Base-by-base conservation (phyloP, 225 moss, liverwort and hornwort species). In the Polytrichum formosum region DNA sequence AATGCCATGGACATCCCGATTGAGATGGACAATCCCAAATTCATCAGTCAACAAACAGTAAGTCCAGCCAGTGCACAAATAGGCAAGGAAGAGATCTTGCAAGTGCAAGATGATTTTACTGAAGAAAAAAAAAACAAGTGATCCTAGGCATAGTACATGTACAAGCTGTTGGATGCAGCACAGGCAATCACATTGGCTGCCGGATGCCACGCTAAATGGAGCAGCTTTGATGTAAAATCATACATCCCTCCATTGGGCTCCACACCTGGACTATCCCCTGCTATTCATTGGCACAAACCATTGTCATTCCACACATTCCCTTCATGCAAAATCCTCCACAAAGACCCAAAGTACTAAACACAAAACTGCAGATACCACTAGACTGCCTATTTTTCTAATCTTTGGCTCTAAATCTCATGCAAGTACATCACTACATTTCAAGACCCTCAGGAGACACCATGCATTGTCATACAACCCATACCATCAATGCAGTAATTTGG, bases 61-160 rank as follows among this genome's bases (percentile, higher is more conserved):
- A 16, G 46, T 46, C 46, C 46, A 70, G 70, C 75, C 70, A 78
- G 60, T 76, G 72, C 73, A 78, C 78, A 78, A 71, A 76, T 75
- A 67, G 64, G 55, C 25, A 19, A 53, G 68, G 56, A 25, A 75
- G 28, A 29, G 35, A 67, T 10, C 72, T 61, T 67, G 67, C 71
- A 60, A 35, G 71, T 71, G 26, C 37, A 62, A 35, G 61, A 80
- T 81, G 77, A 73, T 81, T 87, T 87, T 87, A 87, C 83, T 87
- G 81, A 81, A 91, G 46, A 83, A 80, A 78, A 77, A 9, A 87
- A 73, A 23, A 23, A 63, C 77, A 76, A 69, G 81, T 76, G 81
- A 76, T 79, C 78, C 89, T 89, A 89, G 67, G 89, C 89, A 74
- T 89, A 85, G 81, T 89, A 89, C 89, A 89, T 89, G 85, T 89